Evolutionary conservation across 108 stramenopile species (phyloP), one percentile per base, ranked within the genome.

Genomic region (Stephanodiscus minutulus): DNA sequence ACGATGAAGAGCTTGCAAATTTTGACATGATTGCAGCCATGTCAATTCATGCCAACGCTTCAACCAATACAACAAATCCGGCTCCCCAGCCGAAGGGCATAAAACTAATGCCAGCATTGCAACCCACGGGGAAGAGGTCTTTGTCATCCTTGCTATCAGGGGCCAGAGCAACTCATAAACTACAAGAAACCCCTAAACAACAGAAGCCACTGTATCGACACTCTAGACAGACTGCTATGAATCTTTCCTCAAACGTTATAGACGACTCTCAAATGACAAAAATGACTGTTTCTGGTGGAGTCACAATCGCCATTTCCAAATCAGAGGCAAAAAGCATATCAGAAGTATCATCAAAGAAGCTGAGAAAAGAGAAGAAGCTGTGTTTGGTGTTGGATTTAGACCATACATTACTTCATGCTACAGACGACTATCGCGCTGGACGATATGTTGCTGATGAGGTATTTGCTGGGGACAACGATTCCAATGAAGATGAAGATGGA

Each of bases 361-460:
- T 94, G 24, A 75, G 61, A 25, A 53, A 73, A 52, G 64, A 68
- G 36, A 76, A 72, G 35, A 85, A 89, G 64, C 64, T 96, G 11
- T 84, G 82, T 25, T 70, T 96, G n/a, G 91, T 93, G 7, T 68
- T 96, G 57, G 94, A 96, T 83, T 74, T 96, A 59, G 94, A 96
- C 81, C 92, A 93, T 69, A 96, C 94, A 3, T 68, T 96, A 28
- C 72, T 96, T 17, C 94, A 96, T 80, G 90, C 94, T 25, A 96
- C 94, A 12, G 77, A 88, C 28, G 94, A 96, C 62, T 57, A 62
- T 37, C 74, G 94, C 2, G 94, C 94, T 2, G 54, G 62, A 11
- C 65, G 76, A 47, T 85, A 68, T 71, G 81, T 76, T 3, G 73
- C 74, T 0, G 65, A 78, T 63, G 60, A 71, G 44, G 21, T 78